phyloP scores from a whole-genome alignment of 305 asterid species.

The Coffea humblotiana region DNA sequence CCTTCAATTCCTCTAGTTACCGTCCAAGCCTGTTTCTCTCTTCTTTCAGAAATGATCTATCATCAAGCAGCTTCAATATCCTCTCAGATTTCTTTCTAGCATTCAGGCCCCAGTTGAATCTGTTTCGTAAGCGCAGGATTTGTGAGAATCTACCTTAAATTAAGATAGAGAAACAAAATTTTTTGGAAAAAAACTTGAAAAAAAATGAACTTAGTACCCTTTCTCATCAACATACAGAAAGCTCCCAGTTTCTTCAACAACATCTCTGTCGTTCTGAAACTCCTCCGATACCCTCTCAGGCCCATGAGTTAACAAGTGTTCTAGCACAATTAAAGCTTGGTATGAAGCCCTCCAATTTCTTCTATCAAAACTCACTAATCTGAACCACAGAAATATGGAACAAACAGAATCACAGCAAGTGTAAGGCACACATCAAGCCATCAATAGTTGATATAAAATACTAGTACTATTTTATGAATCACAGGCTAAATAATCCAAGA shows the following conservation, averaged over 20 bases:
- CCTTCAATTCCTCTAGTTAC: conserved; percentile 80
- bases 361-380: conserved; percentile 68
- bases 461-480: not conserved
- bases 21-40: conserved; percentile 67
- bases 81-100: conserved; percentile 73
- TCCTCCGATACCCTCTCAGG: conserved; percentile 84
- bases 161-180: not conserved
- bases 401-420: not conserved
- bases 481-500: not conserved
- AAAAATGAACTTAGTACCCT: conserved; percentile 44
- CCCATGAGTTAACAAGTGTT: conserved; percentile 87
- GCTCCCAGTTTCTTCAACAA: conserved; percentile 46
- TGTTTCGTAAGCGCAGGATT: conserved; percentile 20
- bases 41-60: conserved; percentile 64
- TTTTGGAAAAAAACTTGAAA: not conserved
- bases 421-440: not conserved
- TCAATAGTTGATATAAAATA: not conserved
- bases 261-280: conserved; percentile 65
- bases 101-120: conserved; percentile 81
- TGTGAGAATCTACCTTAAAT: not conserved
- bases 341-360: conserved; percentile 72
- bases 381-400: conserved; percentile 20
- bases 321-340: conserved; percentile 69
- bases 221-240: conserved; percentile 71
- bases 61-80: conserved; percentile 60